A percentile compares a stretch with the other conserved stretches of the same genome.
Conservation (phyloP, 2,329 filamentous ascomycete species). For the Graphilbum fragrans region DNA sequence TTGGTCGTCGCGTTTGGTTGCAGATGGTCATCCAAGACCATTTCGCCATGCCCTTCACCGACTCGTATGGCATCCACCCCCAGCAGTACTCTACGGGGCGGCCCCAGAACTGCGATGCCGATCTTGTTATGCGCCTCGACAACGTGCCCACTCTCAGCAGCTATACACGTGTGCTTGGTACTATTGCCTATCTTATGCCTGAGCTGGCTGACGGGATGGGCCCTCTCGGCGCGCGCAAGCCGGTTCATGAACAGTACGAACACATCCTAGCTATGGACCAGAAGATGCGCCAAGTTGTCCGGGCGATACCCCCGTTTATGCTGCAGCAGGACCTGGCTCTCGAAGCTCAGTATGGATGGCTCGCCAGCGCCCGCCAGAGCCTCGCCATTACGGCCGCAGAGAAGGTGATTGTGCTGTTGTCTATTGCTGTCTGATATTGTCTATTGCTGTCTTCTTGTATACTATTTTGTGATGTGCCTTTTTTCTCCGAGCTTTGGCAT, state of each 20-base stretch:
- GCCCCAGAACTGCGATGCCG: constrained; percentile 19
- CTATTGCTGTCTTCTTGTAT: too few relatives aligned
- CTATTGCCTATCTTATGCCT: constrained; percentile 19
- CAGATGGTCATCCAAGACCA: constrained; percentile 25
- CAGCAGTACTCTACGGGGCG: constrained; percentile 19
- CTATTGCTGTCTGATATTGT: not conserved
- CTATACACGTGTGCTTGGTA: constrained; percentile 16
- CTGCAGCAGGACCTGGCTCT: constrained; percentile 13
- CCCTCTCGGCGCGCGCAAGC: constrained; percentile 16
- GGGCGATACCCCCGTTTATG: constrained; percentile 18
- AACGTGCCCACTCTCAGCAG: constrained; percentile 11
- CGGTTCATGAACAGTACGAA: constrained; percentile 18
- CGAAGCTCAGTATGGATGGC: constrained; percentile 17
- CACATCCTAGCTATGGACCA: constrained; percentile 19
- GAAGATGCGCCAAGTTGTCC: constrained; percentile 19
- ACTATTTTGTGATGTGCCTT: too few relatives aligned
- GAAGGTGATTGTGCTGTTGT: constrained; percentile 11
- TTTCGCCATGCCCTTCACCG: constrained; percentile 22
- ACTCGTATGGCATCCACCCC: constrained; percentile 22
- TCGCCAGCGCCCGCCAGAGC: constrained; percentile 20
- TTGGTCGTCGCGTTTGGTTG: constrained; percentile 22
- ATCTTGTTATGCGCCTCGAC: constrained; percentile 8
- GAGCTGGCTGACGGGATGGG: constrained; percentile 18
- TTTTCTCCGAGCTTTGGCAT: too few relatives aligned
- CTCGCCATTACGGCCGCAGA: constrained; percentile 24